Base-by-base conservation (phyloP, 768 basidiomycete species). In the Agaricus sinodeliciosus region DNA sequence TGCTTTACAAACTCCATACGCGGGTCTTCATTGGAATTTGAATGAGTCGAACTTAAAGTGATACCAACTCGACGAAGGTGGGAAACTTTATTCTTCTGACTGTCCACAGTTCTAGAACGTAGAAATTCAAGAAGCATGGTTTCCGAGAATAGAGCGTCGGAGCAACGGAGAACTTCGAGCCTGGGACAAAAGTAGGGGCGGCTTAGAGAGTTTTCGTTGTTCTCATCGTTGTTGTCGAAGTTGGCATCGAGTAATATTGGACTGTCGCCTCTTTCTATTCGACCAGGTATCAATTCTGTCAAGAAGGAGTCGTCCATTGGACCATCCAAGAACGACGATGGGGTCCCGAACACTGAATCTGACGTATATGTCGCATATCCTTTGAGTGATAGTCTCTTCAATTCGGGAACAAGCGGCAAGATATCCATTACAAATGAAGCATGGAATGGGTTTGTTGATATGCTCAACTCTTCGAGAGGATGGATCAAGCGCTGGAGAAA, bases 1-100 rank as follows among this genome's bases (percentile, higher is more conserved):
- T 37, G 34, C 6, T 4, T 31, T 36, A 26, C 37, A 12, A 45
- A 9, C n/a, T 8, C 40, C 9, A 2, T 9, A 18, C 27, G 16
- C 13, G 19, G 15, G 2, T 45, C 36, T 9, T n/a, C 34, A n/a
- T n/a, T 7, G 9, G 5, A 34, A 15, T 22, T 4, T 18, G 9
- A 6, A 3, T 22, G 12, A 15, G 18, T 1, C 13, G 35, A 8
- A 19, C n/a, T 39, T 26, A 45, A 53, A 15, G 45, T 40, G 2
- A 53, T 40, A 37, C 44, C 41, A 27, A 47, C 51, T n/a, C 37
- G 36, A 15, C 45, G 44, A 27, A 53, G 36, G 18, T 53, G 51
- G 1, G 51, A n/a, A 8, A 40, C 27, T n/a, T 47, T 35, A 22
- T 40, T 18, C 9, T 31, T 41, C 6, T 31, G n/a, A 18, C 35